phyloP scores from a whole-genome alignment of 2,329 filamentous ascomycete species.

The Fusarium brevicatenulatum region DNA sequence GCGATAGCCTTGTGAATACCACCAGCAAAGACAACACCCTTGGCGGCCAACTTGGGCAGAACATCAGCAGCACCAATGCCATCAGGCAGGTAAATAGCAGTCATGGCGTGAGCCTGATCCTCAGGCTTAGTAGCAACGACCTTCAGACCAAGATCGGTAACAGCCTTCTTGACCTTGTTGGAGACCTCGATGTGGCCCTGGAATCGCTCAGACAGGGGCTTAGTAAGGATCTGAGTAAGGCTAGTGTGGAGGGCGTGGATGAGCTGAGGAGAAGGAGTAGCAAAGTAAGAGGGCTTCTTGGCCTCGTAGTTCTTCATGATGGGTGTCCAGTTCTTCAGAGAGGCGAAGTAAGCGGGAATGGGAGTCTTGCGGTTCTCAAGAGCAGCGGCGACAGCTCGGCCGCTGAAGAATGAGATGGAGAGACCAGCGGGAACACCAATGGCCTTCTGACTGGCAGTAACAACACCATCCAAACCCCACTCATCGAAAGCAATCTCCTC shows the following conservation, averaged over 20 bases:
- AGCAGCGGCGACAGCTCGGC: constrained; percentile 77
- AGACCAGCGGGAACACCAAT: constrained; percentile 95
- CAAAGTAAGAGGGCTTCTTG: constrained; percentile 97
- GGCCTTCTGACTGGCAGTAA: constrained; percentile 96
- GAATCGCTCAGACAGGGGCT: constrained; percentile 84
- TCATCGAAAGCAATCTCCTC: constrained; percentile 97
- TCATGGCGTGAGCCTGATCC: constrained; percentile 97
- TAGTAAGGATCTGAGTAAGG: constrained; percentile 84
- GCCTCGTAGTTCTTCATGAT: constrained; percentile 99
- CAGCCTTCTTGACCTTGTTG: constrained; percentile 85
- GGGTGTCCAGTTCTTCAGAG: constrained; percentile 96
- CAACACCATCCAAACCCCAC: constrained; percentile 90
- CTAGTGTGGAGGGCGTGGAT: constrained; percentile 92
- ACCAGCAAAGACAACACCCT: constrained; percentile 92
- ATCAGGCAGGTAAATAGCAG: constrained; percentile 93
- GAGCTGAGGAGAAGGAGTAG: constrained; percentile 93
- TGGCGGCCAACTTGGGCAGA: constrained; percentile 84
- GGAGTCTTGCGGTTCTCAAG: constrained; percentile 84
- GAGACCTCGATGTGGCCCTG: constrained; percentile 81
- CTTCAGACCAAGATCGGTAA: constrained; percentile 83
- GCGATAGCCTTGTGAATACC: constrained; percentile 97
- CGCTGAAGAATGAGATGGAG: constrained; percentile 93
- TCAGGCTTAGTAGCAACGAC: constrained; percentile 87
- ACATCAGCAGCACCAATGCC: constrained; percentile 82
- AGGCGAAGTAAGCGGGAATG: constrained; percentile 91